Conservation (phyloP, 2,329 filamentous ascomycete species). For the Calonectria hawksworthii region DNA sequence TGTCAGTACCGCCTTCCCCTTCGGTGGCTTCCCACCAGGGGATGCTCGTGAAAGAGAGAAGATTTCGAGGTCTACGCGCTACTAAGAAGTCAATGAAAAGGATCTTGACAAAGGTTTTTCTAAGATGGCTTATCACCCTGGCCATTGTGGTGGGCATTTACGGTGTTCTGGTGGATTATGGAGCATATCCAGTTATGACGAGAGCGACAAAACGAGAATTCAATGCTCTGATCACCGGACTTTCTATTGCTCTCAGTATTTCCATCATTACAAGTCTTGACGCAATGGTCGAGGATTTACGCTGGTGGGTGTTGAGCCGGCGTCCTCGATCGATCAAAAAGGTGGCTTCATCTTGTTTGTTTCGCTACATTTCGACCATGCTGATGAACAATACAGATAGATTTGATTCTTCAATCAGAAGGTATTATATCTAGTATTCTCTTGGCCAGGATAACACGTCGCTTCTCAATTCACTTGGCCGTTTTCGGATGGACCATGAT, state of each 20-base stretch:
- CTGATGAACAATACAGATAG: not conserved
- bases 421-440: not conserved
- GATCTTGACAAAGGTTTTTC: not conserved
- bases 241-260: not conserved
- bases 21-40: not conserved
- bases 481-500: not conserved
- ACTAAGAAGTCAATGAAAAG: not conserved
- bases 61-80: not conserved
- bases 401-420: constrained; percentile 2
- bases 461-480: not conserved
- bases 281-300: not conserved
- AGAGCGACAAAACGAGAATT: not conserved
- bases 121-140: not conserved
- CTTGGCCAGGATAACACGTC: not conserved
- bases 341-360: not conserved
- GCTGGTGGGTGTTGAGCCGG: not conserved
- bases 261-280: not conserved
- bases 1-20: not conserved
- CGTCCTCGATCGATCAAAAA: not conserved
- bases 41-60: not conserved
- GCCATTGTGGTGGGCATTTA: not conserved
- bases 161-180: not conserved
- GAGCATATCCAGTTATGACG: not conserved
- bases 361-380: not conserved
- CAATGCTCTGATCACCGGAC: not conserved